phyloP scores from a whole-genome alignment of 495 filamentous ascomycete genomes.

The Penicillium parvum region DNA sequence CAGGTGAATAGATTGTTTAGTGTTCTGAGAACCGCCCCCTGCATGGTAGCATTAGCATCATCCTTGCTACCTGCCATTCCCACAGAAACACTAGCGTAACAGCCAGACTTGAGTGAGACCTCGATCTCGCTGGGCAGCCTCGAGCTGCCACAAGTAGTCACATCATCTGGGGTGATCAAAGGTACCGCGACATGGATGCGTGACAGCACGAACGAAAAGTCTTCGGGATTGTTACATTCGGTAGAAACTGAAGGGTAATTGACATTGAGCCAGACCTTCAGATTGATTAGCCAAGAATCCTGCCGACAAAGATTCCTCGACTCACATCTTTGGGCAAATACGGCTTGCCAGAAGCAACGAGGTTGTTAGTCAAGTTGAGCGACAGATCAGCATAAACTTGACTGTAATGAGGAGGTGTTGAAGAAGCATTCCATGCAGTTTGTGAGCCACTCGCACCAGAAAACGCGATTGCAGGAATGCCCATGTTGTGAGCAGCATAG shows the following conservation, averaged over 20 bases:
- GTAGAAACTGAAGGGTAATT: constrained; percentile 53
- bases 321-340: constrained; percentile 49
- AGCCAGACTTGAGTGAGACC: constrained; percentile 46
- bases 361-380: constrained; percentile 47
- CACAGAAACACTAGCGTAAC: constrained; percentile 61
- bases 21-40: constrained; percentile 53
- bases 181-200: constrained; percentile 50
- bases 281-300: not conserved
- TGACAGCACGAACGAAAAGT: constrained; percentile 59
- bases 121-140: constrained; percentile 54
- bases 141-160: constrained; percentile 49
- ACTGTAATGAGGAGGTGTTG: constrained; percentile 45
- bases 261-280: constrained; percentile 55
- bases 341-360: constrained; percentile 52
- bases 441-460: constrained; percentile 47
- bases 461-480: constrained; percentile 63
- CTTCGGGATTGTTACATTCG: constrained; percentile 39
- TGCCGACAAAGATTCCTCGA: too few relatives aligned
- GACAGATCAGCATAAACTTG: constrained; percentile 58
- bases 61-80: constrained; percentile 54
- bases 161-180: constrained; percentile 50
- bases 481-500: constrained; percentile 48
- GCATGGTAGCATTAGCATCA: constrained; percentile 50
- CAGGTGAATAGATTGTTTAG: constrained; percentile 48
- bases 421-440: constrained; percentile 46